These are phyloP conservation scores for Naganishia vaughanmartiniae DNA, from an alignment of 768 basidiomycete species.

Conservation along the genomic window DNA sequence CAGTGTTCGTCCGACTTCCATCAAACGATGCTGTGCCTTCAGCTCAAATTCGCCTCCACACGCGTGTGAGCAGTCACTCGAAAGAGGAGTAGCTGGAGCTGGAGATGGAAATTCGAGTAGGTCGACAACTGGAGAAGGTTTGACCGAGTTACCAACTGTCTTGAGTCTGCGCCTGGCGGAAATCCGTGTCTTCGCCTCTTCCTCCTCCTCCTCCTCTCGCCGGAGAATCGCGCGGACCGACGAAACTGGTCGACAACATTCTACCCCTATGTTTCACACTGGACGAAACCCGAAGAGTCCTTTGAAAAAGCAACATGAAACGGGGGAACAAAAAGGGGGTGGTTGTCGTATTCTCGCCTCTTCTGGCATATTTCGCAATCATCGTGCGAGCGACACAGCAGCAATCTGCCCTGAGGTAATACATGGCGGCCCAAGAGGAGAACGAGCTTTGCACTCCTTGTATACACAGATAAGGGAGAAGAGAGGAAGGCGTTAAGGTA, in stretches of 20 bases:
- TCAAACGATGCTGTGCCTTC: no score
- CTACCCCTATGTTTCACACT: background rate
- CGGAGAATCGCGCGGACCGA: background rate
- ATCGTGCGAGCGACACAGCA: background rate
- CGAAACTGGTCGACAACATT: background rate
- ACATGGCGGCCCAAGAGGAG: background rate
- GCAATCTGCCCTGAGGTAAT: background rate
- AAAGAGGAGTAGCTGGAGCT: no score
- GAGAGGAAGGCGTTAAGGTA: background rate
- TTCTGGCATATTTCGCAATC: background rate
- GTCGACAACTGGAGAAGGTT: no score
- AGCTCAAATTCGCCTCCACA: no score
- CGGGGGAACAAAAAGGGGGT: background rate
- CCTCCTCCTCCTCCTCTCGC: no score
- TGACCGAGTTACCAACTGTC: no score
- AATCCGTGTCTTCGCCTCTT: no score
- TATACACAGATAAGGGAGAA: background rate
- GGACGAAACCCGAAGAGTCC: background rate
- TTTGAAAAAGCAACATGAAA: conserved; percentile 4
- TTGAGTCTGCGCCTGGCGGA: no score
- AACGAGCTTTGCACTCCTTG: no score
- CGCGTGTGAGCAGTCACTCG: no score
- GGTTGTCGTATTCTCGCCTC: background rate
- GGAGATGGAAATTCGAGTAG: no score
- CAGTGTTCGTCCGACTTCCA: background rate